phyloP scores from a whole-genome alignment of 2,329 filamentous ascomycete species.

The Alternaria dauci region DNA sequence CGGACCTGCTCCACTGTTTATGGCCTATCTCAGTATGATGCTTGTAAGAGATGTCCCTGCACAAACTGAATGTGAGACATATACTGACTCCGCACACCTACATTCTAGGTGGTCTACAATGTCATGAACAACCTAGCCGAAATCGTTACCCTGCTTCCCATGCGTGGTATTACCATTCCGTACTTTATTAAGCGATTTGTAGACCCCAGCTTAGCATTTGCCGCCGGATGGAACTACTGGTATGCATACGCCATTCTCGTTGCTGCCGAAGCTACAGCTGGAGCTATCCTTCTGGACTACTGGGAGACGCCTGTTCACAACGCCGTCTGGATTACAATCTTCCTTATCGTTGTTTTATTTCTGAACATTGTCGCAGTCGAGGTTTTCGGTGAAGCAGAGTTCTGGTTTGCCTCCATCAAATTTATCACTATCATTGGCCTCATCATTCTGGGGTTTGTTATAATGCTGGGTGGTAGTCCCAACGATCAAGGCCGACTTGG shows the following conservation, averaged over 20 bases:
- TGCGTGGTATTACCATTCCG: slow-evolving; percentile 50
- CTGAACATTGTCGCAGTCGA: slow-evolving; percentile 49
- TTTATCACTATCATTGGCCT: slow-evolving; percentile 51
- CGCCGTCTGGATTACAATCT: slow-evolving; percentile 50
- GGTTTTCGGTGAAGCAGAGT: slow-evolving; percentile 59
- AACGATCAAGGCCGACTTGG: slow-evolving; percentile 55
- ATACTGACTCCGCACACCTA: too few species aligned
- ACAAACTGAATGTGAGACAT: too few species aligned
- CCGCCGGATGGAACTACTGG: slow-evolving; percentile 38
- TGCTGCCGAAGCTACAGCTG: slow-evolving; percentile 47
- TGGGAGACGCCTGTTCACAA: slow-evolving; percentile 45
- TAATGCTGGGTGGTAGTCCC: slow-evolving; percentile 48
- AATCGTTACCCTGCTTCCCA: slow-evolving; percentile 52
- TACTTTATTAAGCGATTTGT: slow-evolving; percentile 55
- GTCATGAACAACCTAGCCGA: slow-evolving; percentile 54
- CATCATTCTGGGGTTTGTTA: slow-evolving; percentile 47
- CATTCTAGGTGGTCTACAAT: slow-evolving; percentile 39
- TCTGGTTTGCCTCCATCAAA: slow-evolving; percentile 62
- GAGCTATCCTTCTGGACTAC: slow-evolving; percentile 47
- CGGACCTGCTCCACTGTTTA: slow-evolving; percentile 48
- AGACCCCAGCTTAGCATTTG: slow-evolving; percentile 56
- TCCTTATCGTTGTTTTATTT: slow-evolving; percentile 45
- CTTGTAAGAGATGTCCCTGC: slow-evolving; percentile 18
- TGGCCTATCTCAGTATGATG: slow-evolving; percentile 51
- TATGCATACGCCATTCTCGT: slow-evolving; percentile 49